Conservation (phyloP, 2,329 filamentous ascomycete species). For the Xylariaceae sp. region DNA sequence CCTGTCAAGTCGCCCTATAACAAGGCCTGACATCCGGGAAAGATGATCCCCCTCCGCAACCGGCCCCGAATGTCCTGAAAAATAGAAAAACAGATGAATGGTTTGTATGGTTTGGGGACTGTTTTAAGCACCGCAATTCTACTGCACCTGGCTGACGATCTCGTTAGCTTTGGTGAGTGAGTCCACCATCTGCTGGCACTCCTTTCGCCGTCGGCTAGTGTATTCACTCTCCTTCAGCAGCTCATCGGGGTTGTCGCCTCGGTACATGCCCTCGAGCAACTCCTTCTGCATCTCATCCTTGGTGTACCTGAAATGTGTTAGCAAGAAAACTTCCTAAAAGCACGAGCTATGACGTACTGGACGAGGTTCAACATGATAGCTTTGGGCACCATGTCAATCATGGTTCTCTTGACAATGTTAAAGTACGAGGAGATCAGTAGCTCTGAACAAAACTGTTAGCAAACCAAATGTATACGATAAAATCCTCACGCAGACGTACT, state of each 20-base stretch:
- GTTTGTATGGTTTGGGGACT: background rate
- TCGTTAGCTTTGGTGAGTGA: constrained; percentile 83
- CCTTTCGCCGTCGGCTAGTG: constrained; percentile 88
- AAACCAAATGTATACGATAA: constrained; percentile 17
- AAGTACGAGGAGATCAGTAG: constrained; percentile 95
- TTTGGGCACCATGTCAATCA: constrained; percentile 99
- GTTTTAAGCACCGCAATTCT: constrained; percentile 21
- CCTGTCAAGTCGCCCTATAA: background rate
- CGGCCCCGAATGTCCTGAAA: background rate
- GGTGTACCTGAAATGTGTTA: constrained; percentile 58
- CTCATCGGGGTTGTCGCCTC: constrained; percentile 82
- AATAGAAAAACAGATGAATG: constrained; percentile 2
- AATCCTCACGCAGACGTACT: constrained; percentile 56
- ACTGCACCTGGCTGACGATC: constrained; percentile 81
- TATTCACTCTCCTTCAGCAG: constrained; percentile 97
- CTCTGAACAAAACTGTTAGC: constrained; percentile 47
- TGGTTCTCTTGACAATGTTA: constrained; percentile 95
- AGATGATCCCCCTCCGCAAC: background rate
- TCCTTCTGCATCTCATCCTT: constrained; percentile 99
- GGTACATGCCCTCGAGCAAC: constrained; percentile 96
- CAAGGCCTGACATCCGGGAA: background rate
- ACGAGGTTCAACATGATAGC: constrained; percentile 98
- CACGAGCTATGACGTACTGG: constrained; percentile 57
- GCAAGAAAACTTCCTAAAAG: constrained; percentile 7
- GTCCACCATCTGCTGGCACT: constrained; percentile 99